A percentile compares a stretch with the other conserved stretches of the same genome.
phyloP scores from a whole-genome alignment of 1,284 basidiomycete species.

The Naganishia liquefaciens region DNA sequence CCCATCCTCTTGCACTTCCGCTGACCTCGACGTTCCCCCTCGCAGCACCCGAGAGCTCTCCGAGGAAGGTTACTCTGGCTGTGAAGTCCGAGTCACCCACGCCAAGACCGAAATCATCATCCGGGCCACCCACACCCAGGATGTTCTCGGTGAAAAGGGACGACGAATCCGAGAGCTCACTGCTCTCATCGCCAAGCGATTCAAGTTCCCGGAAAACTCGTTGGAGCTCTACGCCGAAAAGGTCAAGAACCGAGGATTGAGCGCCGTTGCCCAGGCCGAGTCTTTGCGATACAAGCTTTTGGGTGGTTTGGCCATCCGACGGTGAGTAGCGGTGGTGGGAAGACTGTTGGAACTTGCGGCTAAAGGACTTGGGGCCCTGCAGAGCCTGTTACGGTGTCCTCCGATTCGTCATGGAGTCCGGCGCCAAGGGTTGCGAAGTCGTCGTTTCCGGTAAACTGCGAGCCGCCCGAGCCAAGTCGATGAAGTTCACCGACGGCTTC shows the following conservation, averaged over 20 bases:
- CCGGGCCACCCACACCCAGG: slow-evolving; percentile 99
- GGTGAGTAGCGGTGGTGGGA: slow-evolving; percentile 60
- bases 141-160: slow-evolving; percentile 99
- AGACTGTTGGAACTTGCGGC: slow-evolving; percentile 10
- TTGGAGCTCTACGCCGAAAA: slow-evolving; percentile 99
- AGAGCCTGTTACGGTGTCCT: slow-evolving; percentile 99
- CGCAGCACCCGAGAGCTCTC: slow-evolving; percentile 89
- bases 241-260: slow-evolving; percentile 97
- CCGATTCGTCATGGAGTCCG: slow-evolving; percentile 99
- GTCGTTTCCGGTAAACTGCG: slow-evolving; percentile 99
- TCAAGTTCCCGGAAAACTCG: slow-evolving; percentile 99
- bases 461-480: slow-evolving; percentile 98
- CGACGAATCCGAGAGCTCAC: slow-evolving; percentile 99
- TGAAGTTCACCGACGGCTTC: slow-evolving; percentile 99
- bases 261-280: slow-evolving; percentile 98
- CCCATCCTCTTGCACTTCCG: background rate
- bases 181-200: slow-evolving; percentile 96
- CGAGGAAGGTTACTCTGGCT: slow-evolving; percentile 99
- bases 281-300: slow-evolving; percentile 98
- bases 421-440: slow-evolving; percentile 99
- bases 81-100: slow-evolving; percentile 99
- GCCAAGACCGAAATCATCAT: slow-evolving; percentile 99
- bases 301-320: slow-evolving; percentile 97
- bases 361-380: background rate
- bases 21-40: slow-evolving; percentile 34